These are phyloP conservation scores for Strobilomyces dryophilus DNA, from an alignment of 768 basidiomycete species.

Conservation along the genomic window DNA sequence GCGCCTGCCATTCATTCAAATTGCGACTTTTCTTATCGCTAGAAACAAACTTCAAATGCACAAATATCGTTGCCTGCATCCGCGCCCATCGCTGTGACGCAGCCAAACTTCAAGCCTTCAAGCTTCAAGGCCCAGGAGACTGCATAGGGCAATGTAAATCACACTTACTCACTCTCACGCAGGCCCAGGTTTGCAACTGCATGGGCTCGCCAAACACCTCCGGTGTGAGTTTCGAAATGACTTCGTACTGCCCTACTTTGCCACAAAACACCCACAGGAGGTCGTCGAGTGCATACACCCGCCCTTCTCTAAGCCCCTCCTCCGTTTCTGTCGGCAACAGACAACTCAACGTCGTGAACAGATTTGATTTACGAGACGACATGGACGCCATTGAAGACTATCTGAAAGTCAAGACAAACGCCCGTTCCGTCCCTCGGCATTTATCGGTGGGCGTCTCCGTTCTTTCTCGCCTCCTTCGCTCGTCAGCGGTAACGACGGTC, in stretches of 20 bases:
- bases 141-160: not conserved
- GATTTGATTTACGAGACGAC: constrained; percentile 58
- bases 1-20: too few species aligned
- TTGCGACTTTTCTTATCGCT: too few species aligned
- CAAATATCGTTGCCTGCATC: not conserved
- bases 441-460: constrained; percentile 52
- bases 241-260: constrained; percentile 50
- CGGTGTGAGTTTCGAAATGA: constrained; percentile 51
- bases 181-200: too few species aligned
- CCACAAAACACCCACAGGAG: constrained; percentile 35
- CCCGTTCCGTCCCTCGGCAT: constrained; percentile 74
- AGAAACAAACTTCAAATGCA: not conserved
- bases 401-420: constrained; percentile 57
- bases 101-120: not conserved
- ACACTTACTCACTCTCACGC: not conserved
- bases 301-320: too few species aligned
- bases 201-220: constrained; percentile 44
- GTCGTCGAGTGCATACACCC: constrained; percentile 44
- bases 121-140: not conserved
- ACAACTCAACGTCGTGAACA: not conserved
- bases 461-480: too few species aligned
- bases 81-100: not conserved
- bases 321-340: too few species aligned
- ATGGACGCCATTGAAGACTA: constrained; percentile 64
- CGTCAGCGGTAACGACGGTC: constrained; percentile 21